Evolutionary conservation across 495 filamentous ascomycete genomes (phyloP), one percentile per base, ranked within the genome.

Genomic region (Tuber melanosporum): DNA sequence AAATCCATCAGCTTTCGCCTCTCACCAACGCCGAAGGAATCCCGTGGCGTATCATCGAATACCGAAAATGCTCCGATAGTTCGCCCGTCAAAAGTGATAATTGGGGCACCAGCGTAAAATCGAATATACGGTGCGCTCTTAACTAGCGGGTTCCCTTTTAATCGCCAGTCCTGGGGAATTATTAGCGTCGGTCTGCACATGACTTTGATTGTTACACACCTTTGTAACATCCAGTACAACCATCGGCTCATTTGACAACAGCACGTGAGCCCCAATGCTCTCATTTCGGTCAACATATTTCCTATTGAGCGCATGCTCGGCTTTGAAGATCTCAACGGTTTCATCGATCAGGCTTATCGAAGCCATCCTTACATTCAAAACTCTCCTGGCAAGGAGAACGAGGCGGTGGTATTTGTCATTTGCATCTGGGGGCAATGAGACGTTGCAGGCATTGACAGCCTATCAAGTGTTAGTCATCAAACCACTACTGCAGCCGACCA

Each of bases 101-200:
- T 78, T 8, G 85, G 85, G n/a, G 85, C 85, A 4, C 82, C 85
- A 32, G 85, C 85, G 71, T 85, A 86, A 74, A 86, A 86, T 12
- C 84, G 81, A 49, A 86, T 82, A 19, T 83, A 47, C 8, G 85
- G 84, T 14, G 70, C 73, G 20, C 75, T 76, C 44, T 26, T 76
- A 2, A 85, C 84, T 3, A 85, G 77, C 1, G 84, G 84, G 75
- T 85, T 84, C 3, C 78, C 76, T 70, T 57, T 71, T 57, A 86
- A 84, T 46, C 85, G 83, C 85, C 85, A 86, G 73, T 86, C 85
- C 85, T 86, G 57, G 73, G 19, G 45, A 77, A 73, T 15, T 62
- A 75, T 77, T 69, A 47, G 74, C 26, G 42, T 70, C 52, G 47
- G 39, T 57, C 6, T 39, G 22, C 70, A 70, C 47, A 32, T 46